Evolutionary conservation across 345 rosid genomes (phyloP).

Genomic region (Eucalyptus dawsonii): DNA sequence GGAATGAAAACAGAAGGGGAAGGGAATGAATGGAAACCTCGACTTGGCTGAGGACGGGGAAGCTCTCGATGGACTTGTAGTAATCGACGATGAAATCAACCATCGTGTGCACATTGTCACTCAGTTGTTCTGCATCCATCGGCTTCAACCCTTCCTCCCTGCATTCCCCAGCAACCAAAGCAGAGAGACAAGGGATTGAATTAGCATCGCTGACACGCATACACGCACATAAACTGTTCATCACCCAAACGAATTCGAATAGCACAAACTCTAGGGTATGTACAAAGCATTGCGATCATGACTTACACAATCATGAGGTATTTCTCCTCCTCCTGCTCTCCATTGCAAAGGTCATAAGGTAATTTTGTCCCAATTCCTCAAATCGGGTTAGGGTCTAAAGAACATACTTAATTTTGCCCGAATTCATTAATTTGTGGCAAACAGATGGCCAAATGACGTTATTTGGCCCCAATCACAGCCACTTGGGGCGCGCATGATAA

Average conservation of each 20-base stretch:
- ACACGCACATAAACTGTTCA: not conserved
- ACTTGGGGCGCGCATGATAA: no score
- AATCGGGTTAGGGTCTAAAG: not conserved
- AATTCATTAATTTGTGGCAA: not conserved
- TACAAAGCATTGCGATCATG: not conserved
- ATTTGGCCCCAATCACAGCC: not conserved
- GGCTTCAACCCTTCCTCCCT: not conserved
- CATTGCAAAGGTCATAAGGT: not conserved
- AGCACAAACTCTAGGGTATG: not conserved
- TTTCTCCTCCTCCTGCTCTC: not conserved
- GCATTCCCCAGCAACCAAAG: not conserved
- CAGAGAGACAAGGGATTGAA: not conserved
- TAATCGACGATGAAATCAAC: not conserved
- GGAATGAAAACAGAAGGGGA: not conserved
- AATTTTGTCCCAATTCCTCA: not conserved
- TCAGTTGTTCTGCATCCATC: not conserved
- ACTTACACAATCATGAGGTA: not conserved
- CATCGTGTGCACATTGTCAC: not conserved
- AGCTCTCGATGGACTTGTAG: not conserved
- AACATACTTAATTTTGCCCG: not conserved
- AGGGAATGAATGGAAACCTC: not conserved
- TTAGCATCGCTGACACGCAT: not conserved
- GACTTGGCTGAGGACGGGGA: not conserved
- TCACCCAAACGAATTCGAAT: not conserved
- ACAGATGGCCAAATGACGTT: not conserved